Conservation (phyloP, 2,329 filamentous ascomycete genomes). For the Colletotrichum sp. region DNA sequence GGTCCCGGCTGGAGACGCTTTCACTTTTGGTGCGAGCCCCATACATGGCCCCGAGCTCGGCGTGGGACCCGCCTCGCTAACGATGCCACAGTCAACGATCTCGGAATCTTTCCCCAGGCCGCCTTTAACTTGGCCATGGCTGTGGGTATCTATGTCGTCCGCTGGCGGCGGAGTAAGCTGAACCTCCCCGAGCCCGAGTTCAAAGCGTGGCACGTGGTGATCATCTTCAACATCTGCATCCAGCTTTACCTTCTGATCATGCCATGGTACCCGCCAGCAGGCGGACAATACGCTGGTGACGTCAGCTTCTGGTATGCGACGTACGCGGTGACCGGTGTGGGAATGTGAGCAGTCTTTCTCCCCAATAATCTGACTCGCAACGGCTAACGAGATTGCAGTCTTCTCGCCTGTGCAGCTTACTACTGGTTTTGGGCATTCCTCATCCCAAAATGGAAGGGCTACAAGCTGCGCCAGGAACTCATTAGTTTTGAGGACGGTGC, state of each 20-base stretch:
- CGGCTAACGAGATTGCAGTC: slow-evolving; percentile 32
- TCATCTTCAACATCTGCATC: slow-evolving; percentile 65
- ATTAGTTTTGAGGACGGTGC: slow-evolving; percentile 38
- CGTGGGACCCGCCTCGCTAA: background rate
- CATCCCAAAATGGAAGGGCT: slow-evolving; percentile 56
- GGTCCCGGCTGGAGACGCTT: slow-evolving; percentile 67
- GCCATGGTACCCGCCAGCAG: slow-evolving; percentile 73
- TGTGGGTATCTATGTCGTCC: slow-evolving; percentile 62
- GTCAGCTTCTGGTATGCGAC: slow-evolving; percentile 79
- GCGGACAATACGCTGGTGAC: slow-evolving; percentile 64
- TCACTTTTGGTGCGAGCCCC: slow-evolving; percentile 57
- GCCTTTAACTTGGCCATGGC: slow-evolving; percentile 64
- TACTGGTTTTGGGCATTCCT: slow-evolving; percentile 63
- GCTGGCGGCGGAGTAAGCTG: slow-evolving; percentile 56
- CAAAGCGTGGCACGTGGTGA: slow-evolving; percentile 60
- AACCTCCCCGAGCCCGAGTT: slow-evolving; percentile 57
- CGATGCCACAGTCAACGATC: slow-evolving; percentile 17
- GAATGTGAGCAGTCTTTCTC: slow-evolving; percentile 50
- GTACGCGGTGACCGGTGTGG: slow-evolving; percentile 69
- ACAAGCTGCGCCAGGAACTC: slow-evolving; percentile 60
- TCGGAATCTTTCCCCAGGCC: slow-evolving; percentile 62
- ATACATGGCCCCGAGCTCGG: background rate
- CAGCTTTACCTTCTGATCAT: slow-evolving; percentile 69
- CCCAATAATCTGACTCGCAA: background rate
- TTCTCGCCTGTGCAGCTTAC: slow-evolving; percentile 59